Evolutionary conservation across 345 rosid genomes (phyloP).

Genomic region (Psidium guajava): DNA sequence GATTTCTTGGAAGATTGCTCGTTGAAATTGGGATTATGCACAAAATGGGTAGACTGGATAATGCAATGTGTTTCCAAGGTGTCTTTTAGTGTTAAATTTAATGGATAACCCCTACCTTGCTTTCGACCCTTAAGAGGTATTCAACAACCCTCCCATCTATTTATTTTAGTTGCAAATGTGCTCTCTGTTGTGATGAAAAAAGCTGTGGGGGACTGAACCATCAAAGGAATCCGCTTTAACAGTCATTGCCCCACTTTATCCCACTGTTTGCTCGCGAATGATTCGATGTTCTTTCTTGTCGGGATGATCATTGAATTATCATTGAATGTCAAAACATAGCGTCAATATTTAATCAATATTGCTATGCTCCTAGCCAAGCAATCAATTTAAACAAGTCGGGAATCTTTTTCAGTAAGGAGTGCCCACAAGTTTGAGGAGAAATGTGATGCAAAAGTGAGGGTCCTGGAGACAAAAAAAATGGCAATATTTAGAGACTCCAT

Average conservation of each 20-base stretch:
- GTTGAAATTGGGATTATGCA: background rate
- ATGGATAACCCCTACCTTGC: background rate
- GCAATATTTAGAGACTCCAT: background rate
- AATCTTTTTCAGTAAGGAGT: background rate
- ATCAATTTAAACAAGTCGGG: background rate
- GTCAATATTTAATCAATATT: background rate
- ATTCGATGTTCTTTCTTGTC: background rate
- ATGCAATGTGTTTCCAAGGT: background rate
- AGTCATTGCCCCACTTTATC: background rate
- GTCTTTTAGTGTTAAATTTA: background rate
- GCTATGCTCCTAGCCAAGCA: background rate
- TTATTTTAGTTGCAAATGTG: background rate
- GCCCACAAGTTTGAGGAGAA: background rate
- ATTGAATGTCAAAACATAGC: background rate
- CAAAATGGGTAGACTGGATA: background rate
- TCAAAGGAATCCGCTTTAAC: background rate
- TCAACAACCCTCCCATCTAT: background rate
- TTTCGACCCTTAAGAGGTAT: background rate
- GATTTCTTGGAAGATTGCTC: background rate
- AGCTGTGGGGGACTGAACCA: background rate
- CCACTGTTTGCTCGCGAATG: background rate
- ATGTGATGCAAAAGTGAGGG: background rate
- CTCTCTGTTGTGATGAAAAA: background rate
- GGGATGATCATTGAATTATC: background rate
- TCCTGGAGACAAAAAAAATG: background rate